Percentiles rank a stretch among this genome's conserved stretches.
Evolutionary conservation across 192 early-diverging fungal species (phyloP).

Genomic region (Umbelopsis ramanniana): DNA sequence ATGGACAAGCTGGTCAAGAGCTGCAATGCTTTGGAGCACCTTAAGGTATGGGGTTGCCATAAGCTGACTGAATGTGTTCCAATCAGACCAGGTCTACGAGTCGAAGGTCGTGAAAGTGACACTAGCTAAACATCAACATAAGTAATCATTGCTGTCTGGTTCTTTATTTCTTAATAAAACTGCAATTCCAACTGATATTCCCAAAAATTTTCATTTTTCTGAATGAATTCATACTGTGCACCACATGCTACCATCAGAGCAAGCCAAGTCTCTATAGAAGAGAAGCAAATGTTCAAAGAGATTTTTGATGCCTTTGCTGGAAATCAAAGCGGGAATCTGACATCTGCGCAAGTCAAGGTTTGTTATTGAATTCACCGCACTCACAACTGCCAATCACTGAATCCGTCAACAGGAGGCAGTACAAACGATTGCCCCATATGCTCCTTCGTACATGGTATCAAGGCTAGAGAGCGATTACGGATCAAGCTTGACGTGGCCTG

Average conservation of each 20-base stretch:
- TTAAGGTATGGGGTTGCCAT: slow-evolving; percentile 81
- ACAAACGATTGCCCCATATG: not conserved
- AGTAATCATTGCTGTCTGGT: not conserved
- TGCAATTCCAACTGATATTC: not conserved
- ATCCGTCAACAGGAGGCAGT: not conserved
- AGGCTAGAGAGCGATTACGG: slow-evolving; percentile 1
- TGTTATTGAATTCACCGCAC: not conserved
- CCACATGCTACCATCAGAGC: not conserved
- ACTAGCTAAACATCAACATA: slow-evolving; percentile 34
- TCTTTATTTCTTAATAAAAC: not conserved
- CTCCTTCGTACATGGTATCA: not conserved
- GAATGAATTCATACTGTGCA: not conserved
- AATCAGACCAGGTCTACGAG: slow-evolving; percentile 49
- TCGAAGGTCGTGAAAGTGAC: slow-evolving; percentile 64
- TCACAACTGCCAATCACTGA: not conserved
- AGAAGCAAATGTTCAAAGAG: not conserved
- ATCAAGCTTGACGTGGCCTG: not conserved
- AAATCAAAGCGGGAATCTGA: not conserved
- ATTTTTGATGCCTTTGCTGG: slow-evolving; percentile 7
- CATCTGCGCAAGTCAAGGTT: slow-evolving; percentile 1
- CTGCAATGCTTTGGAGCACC: slow-evolving; percentile 50
- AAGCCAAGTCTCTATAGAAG: not conserved
- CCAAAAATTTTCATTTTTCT: not conserved
- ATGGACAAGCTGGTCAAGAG: slow-evolving; percentile 59
- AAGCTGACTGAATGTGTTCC: slow-evolving; percentile 54